phyloP scores from a whole-genome alignment of 2,329 filamentous ascomycete genomes.

The Endoconidiophora polonica region DNA sequence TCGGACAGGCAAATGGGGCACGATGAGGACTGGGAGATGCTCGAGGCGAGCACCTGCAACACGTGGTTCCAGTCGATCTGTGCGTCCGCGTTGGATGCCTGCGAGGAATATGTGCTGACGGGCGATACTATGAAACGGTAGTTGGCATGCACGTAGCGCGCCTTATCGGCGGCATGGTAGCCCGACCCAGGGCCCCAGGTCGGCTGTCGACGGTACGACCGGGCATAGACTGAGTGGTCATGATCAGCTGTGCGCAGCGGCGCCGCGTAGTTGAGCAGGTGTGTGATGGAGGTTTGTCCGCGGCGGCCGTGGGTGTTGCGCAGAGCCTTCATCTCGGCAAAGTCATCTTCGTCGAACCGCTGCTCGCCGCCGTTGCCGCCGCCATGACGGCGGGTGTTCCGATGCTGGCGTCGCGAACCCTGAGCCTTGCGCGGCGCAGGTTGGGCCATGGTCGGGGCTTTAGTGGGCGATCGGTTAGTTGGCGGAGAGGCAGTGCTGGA shows the following conservation, averaged over 20 bases:
- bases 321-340: conserved; percentile 57
- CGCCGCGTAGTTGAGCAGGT: conserved; percentile 80
- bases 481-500: too few species aligned
- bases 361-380: conserved; percentile 14
- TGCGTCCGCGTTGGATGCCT: conserved; percentile 73
- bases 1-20: conserved; percentile 92
- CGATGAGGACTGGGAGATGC: conserved; percentile 70
- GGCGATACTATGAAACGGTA: conserved; percentile 93
- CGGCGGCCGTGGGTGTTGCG: conserved; percentile 48
- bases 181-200: conserved; percentile 78
- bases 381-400: conserved; percentile 57
- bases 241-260: conserved; percentile 51
- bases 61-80: conserved; percentile 84
- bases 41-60: conserved; percentile 78
- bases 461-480: not conserved
- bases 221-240: conserved; percentile 34
- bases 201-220: conserved; percentile 51
- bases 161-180: conserved; percentile 81
- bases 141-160: conserved; percentile 81
- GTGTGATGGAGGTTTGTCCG: conserved; percentile 92
- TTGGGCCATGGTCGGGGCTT: conserved; percentile 15
- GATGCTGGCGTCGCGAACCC: conserved; percentile 63
- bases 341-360: conserved; percentile 54
- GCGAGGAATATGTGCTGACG: conserved; percentile 57
- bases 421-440: conserved; percentile 57